A percentile compares a stretch with the other conserved stretches of the same genome.
Evolutionary conservation across 208 protist species (phyloP).

Genomic region (Crithidia fasciculata): DNA sequence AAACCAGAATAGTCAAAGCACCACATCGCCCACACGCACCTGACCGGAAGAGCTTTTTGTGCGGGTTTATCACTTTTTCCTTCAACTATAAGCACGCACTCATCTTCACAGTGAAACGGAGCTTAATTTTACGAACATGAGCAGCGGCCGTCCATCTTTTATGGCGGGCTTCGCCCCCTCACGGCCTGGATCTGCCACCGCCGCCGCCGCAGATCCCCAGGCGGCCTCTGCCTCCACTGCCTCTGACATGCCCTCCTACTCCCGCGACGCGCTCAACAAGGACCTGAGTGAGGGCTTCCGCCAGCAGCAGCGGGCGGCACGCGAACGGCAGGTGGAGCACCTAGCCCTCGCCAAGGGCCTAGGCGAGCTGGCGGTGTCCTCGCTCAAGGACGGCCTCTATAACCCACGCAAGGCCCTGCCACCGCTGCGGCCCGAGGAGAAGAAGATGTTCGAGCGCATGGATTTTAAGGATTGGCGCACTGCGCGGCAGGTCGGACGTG

Average conservation of each 20-base stretch:
- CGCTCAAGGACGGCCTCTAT: slow-evolving; percentile 63
- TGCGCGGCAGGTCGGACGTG: not conserved
- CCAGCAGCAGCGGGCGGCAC: slow-evolving; percentile 43
- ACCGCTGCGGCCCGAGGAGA: slow-evolving; percentile 43
- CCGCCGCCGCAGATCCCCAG: not conserved
- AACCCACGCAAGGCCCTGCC: slow-evolving; percentile 61
- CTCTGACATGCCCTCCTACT: not conserved
- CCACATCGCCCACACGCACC: too few relatives aligned
- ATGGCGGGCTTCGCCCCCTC: too few relatives aligned
- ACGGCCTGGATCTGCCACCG: not conserved
- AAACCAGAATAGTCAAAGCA: too few relatives aligned
- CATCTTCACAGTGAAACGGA: too few relatives aligned
- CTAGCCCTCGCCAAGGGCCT: slow-evolving; percentile 78
- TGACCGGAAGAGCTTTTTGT: too few relatives aligned
- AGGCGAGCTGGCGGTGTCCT: slow-evolving; percentile 54
- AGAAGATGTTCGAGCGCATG: slow-evolving; percentile 37
- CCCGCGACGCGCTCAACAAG: slow-evolving; percentile 35
- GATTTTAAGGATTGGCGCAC: slow-evolving; percentile 35
- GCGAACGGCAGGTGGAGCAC: slow-evolving; percentile 55
- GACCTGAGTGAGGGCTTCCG: slow-evolving; percentile 72
- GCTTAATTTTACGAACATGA: too few relatives aligned
- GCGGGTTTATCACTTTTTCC: too few relatives aligned
- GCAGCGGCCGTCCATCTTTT: too few relatives aligned
- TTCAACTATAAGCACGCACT: too few relatives aligned
- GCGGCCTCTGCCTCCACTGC: not conserved